Base-by-base conservation (phyloP, 768 basidiomycete genomes). In the Mycena venus region DNA sequence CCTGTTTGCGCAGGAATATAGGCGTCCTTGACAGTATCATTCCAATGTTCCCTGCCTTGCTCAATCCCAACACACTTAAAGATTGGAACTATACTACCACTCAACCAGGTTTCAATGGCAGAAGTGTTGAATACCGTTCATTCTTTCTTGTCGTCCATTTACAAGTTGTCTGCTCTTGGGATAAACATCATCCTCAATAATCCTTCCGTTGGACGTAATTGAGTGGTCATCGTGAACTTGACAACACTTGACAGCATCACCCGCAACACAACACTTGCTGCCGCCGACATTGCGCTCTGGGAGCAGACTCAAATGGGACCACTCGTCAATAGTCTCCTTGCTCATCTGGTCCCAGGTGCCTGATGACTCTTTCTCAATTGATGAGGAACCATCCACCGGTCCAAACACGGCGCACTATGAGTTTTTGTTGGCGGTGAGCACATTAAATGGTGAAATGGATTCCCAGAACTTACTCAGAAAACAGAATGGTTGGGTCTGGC, bases 11-110 rank as follows among this genome's bases (percentile, higher is more conserved):
- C 42, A 73, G 72, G n/a, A 73, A 73, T 31, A 36, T 63, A 40
- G 72, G 32, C 19, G 72, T 73, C 21, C 4, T 58, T n/a, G 60
- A 55, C 17, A 63, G 60, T 25, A 68, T 63, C 15, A 56, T 73
- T 25, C 72, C 66, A 2, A 68, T 73, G 60, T 64, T 73, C 23
- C 53, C 49, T 1, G n/a, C 60, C 1, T 25, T 19, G 23, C 70
- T 73, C 5, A 70, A 70, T 55, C 74, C 72, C 6, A 55, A 64
- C 36, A 75, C 78, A 11, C 59, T 51, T 4, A 82, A 70, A 59
- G 79, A 85, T 53, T 85, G 83, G 83, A 86, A 86, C 44, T 86
- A 79, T 47, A 85, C 84, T 7, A 79, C 77, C 2, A 78, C 84
- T 19, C 85, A 85, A 68, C 21, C 74, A 36, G 49, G 72, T 19